Evolutionary conservation across 495 filamentous ascomycete species (phyloP).

Genomic region (Chaetomidium leptoderma): DNA sequence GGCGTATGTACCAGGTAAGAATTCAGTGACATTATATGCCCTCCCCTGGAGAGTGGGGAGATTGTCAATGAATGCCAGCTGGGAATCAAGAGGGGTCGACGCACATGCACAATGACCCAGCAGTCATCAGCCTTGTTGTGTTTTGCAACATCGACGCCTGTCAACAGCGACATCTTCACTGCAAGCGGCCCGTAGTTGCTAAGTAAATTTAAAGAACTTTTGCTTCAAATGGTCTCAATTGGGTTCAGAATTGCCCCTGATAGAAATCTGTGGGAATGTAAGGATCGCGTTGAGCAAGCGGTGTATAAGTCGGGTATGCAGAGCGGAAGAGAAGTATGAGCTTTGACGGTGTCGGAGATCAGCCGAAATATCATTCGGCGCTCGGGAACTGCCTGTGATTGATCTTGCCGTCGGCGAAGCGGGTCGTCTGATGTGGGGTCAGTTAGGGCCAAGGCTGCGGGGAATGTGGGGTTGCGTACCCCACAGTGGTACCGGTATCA

Average conservation of each 20-base stretch:
- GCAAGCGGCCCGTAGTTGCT: background rate
- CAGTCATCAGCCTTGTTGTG: slow-evolving; percentile 66
- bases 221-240: too few species aligned
- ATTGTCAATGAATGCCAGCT: background rate
- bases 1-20: slow-evolving; percentile 49
- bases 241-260: too few species aligned
- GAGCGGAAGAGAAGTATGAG: too few species aligned
- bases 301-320: too few species aligned
- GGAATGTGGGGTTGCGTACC: background rate
- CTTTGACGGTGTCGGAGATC: too few species aligned
- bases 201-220: too few species aligned
- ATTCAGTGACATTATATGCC: slow-evolving; percentile 81
- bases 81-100: background rate
- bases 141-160: slow-evolving; percentile 60
- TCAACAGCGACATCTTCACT: slow-evolving; percentile 41
- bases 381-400: too few species aligned
- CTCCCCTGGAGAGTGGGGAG: slow-evolving; percentile 33
- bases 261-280: too few species aligned
- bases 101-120: slow-evolving; percentile 73
- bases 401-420: background rate
- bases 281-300: too few species aligned
- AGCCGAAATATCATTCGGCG: too few species aligned
- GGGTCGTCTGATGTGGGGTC: background rate
- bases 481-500: slow-evolving; percentile 1
- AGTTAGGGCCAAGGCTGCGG: slow-evolving; percentile 5